These are phyloP conservation scores for Saccharomyces hybrid DNA, from an alignment of 1,139 yeast genomes.

Conservation along the genomic window DNA sequence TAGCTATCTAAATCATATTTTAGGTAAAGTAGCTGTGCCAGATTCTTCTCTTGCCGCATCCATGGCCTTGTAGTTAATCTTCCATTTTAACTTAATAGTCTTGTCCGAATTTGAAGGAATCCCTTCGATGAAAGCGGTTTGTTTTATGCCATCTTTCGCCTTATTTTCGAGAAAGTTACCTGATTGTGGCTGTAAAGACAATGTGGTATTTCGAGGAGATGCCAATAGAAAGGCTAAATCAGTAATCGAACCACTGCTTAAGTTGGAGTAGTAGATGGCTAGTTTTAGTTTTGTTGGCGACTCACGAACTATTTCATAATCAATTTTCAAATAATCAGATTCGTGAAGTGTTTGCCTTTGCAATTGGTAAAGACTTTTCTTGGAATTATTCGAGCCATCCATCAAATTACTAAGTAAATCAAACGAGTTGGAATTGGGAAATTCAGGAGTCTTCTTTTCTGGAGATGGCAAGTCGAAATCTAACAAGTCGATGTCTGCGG, in stretches of 20 bases:
- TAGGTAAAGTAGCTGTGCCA: slow-evolving; percentile 44
- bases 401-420: slow-evolving; percentile 43
- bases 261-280: slow-evolving; percentile 36
- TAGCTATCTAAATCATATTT: slow-evolving; percentile 13
- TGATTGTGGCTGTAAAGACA: slow-evolving; percentile 65
- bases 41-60: slow-evolving; percentile 47
- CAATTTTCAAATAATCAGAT: slow-evolving; percentile 47
- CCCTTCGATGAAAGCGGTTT: slow-evolving; percentile 41
- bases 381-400: slow-evolving; percentile 34
- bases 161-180: slow-evolving; percentile 47
- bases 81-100: slow-evolving; percentile 73
- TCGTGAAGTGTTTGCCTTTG: slow-evolving; percentile 33
- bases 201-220: slow-evolving; percentile 65
- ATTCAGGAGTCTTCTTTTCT: slow-evolving; percentile 3
- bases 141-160: slow-evolving; percentile 44
- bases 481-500: slow-evolving; percentile 34
- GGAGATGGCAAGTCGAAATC: slow-evolving; percentile 39
- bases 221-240: slow-evolving; percentile 68
- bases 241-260: slow-evolving; percentile 40
- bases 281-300: slow-evolving; percentile 42
- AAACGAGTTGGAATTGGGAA: slow-evolving; percentile 9
- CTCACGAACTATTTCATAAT: slow-evolving; percentile 38
- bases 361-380: background rate
- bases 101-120: slow-evolving; percentile 33
- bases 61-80: slow-evolving; percentile 49